phyloP scores from a whole-genome alignment of 306 rosid species.

The Potentilla sterilis region DNA sequence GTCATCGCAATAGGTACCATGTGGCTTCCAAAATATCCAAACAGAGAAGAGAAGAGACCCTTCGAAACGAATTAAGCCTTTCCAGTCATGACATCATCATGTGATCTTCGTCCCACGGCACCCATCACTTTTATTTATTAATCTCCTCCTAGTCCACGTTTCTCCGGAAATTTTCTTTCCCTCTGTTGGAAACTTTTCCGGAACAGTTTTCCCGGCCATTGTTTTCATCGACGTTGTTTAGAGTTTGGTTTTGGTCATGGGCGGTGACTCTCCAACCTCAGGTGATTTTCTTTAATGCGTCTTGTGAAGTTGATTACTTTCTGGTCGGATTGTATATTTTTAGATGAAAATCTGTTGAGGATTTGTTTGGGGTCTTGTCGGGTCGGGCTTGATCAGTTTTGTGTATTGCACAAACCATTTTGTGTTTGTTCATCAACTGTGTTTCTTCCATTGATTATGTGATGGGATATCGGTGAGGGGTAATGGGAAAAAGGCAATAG shows the following conservation, averaged over 20 bases:
- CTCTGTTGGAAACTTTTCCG: neutral
- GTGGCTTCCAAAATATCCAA: neutral
- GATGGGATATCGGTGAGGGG: neutral
- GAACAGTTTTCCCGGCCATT: neutral
- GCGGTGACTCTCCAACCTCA: slow-evolving; percentile 13
- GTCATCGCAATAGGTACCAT: neutral
- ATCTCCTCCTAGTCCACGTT: neutral
- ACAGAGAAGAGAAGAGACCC: too few species aligned
- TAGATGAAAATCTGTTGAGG: neutral
- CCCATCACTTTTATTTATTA: neutral
- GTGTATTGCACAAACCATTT: neutral
- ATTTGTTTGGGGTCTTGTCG: neutral
- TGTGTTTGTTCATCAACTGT: neutral
- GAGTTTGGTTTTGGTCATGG: slow-evolving; percentile 15
- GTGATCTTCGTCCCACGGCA: neutral
- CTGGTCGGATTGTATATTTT: neutral
- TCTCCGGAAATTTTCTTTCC: neutral
- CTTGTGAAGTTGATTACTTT: neutral
- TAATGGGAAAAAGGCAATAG: neutral
- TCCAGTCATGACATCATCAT: neutral
- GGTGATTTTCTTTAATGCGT: slow-evolving; percentile 6
- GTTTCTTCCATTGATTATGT: neutral
- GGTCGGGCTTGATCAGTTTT: neutral
- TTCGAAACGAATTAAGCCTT: neutral
- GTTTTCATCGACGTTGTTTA: slow-evolving; percentile 1